A percentile compares a stretch with the other conserved stretches of the same genome.
Conservation (phyloP, 352 stramenopile genomes). For the Pythium periplocum region DNA sequence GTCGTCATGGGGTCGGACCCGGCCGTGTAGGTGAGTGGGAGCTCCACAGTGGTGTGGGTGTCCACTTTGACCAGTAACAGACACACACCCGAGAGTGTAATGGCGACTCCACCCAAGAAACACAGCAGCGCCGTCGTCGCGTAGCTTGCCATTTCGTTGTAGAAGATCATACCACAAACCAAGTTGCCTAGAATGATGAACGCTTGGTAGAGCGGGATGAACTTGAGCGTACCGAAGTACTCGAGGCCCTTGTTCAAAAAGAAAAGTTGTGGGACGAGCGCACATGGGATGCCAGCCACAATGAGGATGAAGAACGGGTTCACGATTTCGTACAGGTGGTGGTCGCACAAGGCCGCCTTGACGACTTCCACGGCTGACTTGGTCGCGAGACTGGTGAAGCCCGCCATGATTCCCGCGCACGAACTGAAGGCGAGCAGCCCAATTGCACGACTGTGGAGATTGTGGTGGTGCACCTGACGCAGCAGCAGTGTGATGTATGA, state of each 20-base stretch:
- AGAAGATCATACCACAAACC: constrained; percentile 71
- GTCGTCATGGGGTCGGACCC: constrained; percentile 12
- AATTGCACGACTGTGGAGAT: constrained; percentile 44
- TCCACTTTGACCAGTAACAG: constrained; percentile 59
- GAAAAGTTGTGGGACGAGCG: constrained; percentile 63
- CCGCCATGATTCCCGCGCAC: constrained; percentile 68
- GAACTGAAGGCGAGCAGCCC: constrained; percentile 67
- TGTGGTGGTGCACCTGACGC: constrained; percentile 40
- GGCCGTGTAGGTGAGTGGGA: background rate
- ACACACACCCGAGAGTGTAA: constrained; percentile 60
- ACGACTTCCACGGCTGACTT: constrained; percentile 67
- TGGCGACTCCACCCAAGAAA: constrained; percentile 47
- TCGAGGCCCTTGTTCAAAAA: constrained; percentile 78
- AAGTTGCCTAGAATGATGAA: constrained; percentile 82
- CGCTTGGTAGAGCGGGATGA: constrained; percentile 75
- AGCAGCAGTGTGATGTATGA: constrained; percentile 49
- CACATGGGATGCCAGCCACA: constrained; percentile 46
- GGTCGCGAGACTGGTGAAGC: constrained; percentile 71
- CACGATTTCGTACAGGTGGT: constrained; percentile 40
- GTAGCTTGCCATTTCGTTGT: constrained; percentile 74
- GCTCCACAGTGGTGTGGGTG: background rate
- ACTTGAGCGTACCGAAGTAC: constrained; percentile 76
- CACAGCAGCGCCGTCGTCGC: constrained; percentile 28
- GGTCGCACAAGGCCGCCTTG: constrained; percentile 36
- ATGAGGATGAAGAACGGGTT: constrained; percentile 71